Base-by-base conservation (phyloP, 441 rosid genomes). In the Pelargonium fulgidum region DNA sequence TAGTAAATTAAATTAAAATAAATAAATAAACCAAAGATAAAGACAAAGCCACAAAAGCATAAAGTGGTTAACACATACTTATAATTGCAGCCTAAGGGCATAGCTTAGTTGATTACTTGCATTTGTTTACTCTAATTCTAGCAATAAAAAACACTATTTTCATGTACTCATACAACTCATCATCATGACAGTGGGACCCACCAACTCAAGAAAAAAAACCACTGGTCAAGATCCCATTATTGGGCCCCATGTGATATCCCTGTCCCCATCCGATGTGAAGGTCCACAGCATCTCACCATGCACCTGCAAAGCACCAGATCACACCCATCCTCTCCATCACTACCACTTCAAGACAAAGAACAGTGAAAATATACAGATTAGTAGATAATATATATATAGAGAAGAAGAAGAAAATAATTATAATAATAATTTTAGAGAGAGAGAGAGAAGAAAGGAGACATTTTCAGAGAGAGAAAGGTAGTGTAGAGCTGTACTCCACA, bases 401-500 rank as follows among this genome's bases (percentile, higher is more conserved):
- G 24, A 7, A 54, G 59, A 44, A 47, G 54, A 47, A 14, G 59
- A 52, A 52, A 5, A 74, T 13, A 3, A 39, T 67, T 65, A 72
- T 59, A 64, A 39, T 3, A 20, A 12, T 45, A 9, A 1, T 9
- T 1, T 45, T 45, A 41, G 29, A 70, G 66, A 70, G 59, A 66
- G 62, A 45, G 52, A 66, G 72, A 74, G 65, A 69, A 52, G 54
- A 26, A 16, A 2, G 41, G 73, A 3, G 14, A 11, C n/a, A 10
- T 9, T 45, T 45, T 66, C 33, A 71, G 78, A 71, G 56, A 69
- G 61, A 62, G 67, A 48, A 24, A 10, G 75, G 62, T 66, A 52
- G 52, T 42, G 59, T 56, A 16, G 76, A 76, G 82, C 78, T 70
- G 84, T 64, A 72, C 78, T 73, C 74, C 86, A 79, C 82, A 84